Base-by-base conservation (phyloP, 257 asterid genomes). In the Solanum clarkiae region DNA sequence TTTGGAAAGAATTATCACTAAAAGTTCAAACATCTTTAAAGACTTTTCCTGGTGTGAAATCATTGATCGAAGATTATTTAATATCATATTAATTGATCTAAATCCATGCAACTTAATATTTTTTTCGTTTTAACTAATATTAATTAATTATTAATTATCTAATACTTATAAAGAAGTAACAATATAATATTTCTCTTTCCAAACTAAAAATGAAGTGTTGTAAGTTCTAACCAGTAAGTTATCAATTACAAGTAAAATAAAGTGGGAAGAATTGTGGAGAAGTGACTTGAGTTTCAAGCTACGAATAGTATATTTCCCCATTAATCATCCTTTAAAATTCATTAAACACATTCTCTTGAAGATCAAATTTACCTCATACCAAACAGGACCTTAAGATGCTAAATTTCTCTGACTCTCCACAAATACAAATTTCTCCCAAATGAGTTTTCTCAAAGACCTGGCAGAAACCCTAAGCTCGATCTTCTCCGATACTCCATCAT, bases 381-480 rank as follows among this genome's bases (percentile, higher is more conserved):
- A 79, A 79, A 53, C 83, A 79, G 49, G 83, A 42, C 83, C 83
- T 79, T 51, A 79, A 79, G 4, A 53, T 79, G 47, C 65, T 16
- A 79, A 36, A 51, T 29, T 29, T 79, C 47, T 15, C 83, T 47
- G 36, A 51, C 26, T 53, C 47, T 26, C 65, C 62, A 77, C 51
- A 26, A 77, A 16, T 26, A 77, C 62, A 26, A 79, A 16, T 49
- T 24, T 51, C 63, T 80, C 87, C 60, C 88, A 51, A 11, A 94
- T 96, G 99, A 93, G 94, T 84, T 91, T 89, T 77, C 84, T 92
- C 65, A 93, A 92, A 88, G 95, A 87, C 63, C 85, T 93, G 66
- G 86, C 91, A 77, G 94, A 92, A 77, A 89, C 89, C 88, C 87
- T 94, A 53, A 90, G 92, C 87, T 91, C 97, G 84, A 89, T 94